Base-by-base conservation (phyloP, 1,139 yeast genomes). In the Suhomyces taliae region DNA sequence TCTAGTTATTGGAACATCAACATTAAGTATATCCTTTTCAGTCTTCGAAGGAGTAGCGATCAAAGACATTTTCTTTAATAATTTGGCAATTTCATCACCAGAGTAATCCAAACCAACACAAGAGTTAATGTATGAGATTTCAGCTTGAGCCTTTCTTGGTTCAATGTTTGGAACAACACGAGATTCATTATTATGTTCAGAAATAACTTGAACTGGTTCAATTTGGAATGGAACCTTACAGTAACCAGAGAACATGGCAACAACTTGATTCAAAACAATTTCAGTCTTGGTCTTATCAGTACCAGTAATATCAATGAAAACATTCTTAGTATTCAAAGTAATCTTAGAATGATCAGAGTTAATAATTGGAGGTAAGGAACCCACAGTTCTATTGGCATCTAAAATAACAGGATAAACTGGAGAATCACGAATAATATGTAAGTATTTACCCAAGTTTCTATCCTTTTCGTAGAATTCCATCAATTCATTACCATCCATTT, bases 301-400 rank as follows among this genome's bases (percentile, higher is more conserved):
- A 57, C 96, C 99, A 33, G 99, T 91, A 49, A 90, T 82, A 57
- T 95, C 99, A 59, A 95, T 84, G 70, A 93, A 90, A 52, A 95
- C 88, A 61, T 95, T 90, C 60, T 75, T 84, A 51, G 99, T 91
- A 53, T 89, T 78, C 55, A 90, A 70, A 32, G 95, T 78, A 60
- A 95, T 90, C 72, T 95, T 95, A 47, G 97, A 87, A 63, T 79
- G 89, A 62, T 95, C 86, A 35, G 96, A 87, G 74, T 95, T 95
- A 74, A 95, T 95, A 64, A 95, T 87, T 54, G 99, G 99, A 43
- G 99, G 99, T 74, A 95, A 70, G 10, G 98, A 91, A 60, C 95
- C 85, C 47, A 95, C 96, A 11, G 81, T 79, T 62, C 87, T 80
- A 43, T 84, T 78, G 46, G 86, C 71, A 69, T 93, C 99, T 58